Evolutionary conservation across 1,284 basidiomycete species (phyloP).

Genomic region (Ganoderma meredithae): DNA sequence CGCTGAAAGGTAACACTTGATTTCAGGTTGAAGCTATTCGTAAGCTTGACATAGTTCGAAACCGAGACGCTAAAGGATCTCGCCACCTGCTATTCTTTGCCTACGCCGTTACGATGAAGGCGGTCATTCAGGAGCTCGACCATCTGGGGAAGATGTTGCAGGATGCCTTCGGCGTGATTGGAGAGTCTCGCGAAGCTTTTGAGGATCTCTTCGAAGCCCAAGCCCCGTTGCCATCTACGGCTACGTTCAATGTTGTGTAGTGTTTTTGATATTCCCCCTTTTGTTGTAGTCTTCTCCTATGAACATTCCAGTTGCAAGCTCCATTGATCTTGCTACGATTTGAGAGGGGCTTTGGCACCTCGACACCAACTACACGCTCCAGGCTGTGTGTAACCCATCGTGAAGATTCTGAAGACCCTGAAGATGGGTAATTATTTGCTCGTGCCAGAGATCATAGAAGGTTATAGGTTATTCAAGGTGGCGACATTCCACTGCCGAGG

Average conservation of each 20-base stretch:
- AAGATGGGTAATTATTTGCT: too few species aligned
- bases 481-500: too few species aligned
- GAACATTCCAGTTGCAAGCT: not conserved
- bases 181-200: conserved; percentile 55
- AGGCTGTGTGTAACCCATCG: too few species aligned
- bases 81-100: conserved; percentile 92
- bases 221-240: conserved; percentile 21
- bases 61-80: conserved; percentile 75
- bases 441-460: too few species aligned
- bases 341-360: not conserved
- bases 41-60: conserved; percentile 85
- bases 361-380: too few species aligned
- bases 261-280: not conserved
- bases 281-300: not conserved
- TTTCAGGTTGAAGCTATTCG: conserved; percentile 80
- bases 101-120: conserved; percentile 92
- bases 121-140: conserved; percentile 89
- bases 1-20: too few species aligned
- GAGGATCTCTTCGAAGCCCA: conserved; percentile 43
- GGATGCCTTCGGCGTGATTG: conserved; percentile 88
- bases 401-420: too few species aligned
- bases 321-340: not conserved
- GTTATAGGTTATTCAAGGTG: too few species aligned
- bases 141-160: conserved; percentile 81
- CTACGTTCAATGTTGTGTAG: not conserved